Evolutionary conservation across 2,329 filamentous ascomycete genomes (phyloP).

Genomic region (Paecilomyces dactylethromorphus): DNA sequence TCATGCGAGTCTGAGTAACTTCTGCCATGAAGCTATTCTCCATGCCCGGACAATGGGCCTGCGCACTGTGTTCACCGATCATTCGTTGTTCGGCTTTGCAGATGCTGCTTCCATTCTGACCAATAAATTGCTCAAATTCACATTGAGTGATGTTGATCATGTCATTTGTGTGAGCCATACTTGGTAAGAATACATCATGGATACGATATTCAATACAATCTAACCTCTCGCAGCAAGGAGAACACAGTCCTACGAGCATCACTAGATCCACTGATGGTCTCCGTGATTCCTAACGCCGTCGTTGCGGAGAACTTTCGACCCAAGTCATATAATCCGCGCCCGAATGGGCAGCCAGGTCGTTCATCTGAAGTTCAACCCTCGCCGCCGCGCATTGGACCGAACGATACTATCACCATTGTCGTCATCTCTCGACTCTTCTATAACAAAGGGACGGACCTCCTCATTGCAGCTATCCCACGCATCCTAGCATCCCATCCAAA

Average conservation of each 20-base stretch:
- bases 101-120: slow-evolving; percentile 93
- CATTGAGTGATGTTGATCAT: slow-evolving; percentile 92
- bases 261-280: slow-evolving; percentile 92
- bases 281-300: slow-evolving; percentile 94
- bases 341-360: slow-evolving; percentile 15
- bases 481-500: slow-evolving; percentile 86
- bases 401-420: slow-evolving; percentile 89
- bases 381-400: slow-evolving; percentile 65
- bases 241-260: slow-evolving; percentile 94
- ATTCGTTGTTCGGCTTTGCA: slow-evolving; percentile 94
- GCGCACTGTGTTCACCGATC: slow-evolving; percentile 93
- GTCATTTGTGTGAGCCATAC: slow-evolving; percentile 98
- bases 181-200: slow-evolving; percentile 53
- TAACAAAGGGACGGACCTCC: slow-evolving; percentile 94
- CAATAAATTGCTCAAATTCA: slow-evolving; percentile 96
- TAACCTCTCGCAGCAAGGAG: slow-evolving; percentile 63
- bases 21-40: slow-evolving; percentile 91
- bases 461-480: slow-evolving; percentile 92
- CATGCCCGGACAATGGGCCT: slow-evolving; percentile 95
- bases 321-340: slow-evolving; percentile 45
- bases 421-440: slow-evolving; percentile 97
- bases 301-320: slow-evolving; percentile 95
- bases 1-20: slow-evolving; percentile 86
- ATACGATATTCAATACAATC: neutral
- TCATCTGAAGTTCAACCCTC: slow-evolving; percentile 41